Evolutionary conservation across 2,329 filamentous ascomycete genomes (phyloP), one percentile per base, ranked within the genome.

Genomic region (Verruconis gallopava): DNA sequence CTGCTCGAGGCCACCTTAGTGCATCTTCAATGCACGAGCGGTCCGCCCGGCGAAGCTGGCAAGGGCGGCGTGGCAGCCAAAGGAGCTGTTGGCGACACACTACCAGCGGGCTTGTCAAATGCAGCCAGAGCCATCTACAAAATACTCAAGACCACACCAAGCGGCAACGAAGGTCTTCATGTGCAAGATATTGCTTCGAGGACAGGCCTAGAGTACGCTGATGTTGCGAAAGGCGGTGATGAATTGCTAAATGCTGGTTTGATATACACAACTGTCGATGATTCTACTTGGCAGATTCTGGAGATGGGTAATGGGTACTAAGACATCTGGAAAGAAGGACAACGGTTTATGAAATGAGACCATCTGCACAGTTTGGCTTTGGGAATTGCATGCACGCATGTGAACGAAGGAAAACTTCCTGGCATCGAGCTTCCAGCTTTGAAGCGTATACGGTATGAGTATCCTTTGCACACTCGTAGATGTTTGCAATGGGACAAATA

Each of bases 181-280:
- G 68, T 88, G 49, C 79, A 89, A 53, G 68, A 79, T 46, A 83
- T 98, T 51, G 77, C 81, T 9, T 68, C 69, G 37, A 69, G 72
- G 45, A 68, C 80, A 14, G 69, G 73, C 5, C 63, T 95, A 62
- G 69, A 79, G 5, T 63, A 78, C 21, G 69, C 69, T 19, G 84
- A 93, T 36, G 81, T 91, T 12, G 66, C 79, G 51, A 75, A 72
- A 36, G 88, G 78, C n/a, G 77, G 82, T 6, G 85, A 94, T 52
- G 86, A 96, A 62, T 62, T 98, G 54, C 61, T 85, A 34, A 68
- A 68, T 2, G 64, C 75, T 43, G 85, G 86, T 21, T 57, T 85
- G 51, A 84, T 94, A 49, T 98, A 85, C 64, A 85, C 85, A 20
- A 98, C 93, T 6, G 73, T 93, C 44, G 86, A 96, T 62, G 89